These are phyloP conservation scores for Aspergillus sp. DNA, from an alignment of 2,329 filamentous ascomycete genomes.

Conservation along the genomic window DNA sequence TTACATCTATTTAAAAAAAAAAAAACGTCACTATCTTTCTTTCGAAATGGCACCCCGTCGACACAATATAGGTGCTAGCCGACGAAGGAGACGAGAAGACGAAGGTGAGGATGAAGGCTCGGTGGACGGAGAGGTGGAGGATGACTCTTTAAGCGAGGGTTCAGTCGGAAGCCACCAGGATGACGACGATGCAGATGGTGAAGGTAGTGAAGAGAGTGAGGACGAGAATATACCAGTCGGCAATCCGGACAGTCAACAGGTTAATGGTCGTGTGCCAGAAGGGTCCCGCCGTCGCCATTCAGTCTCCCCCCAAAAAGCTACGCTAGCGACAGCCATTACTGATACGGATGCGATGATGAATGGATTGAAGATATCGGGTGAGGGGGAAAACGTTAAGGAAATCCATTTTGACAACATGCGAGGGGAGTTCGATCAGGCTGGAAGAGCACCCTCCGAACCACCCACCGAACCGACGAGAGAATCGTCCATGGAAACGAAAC, in stretches of 20 bases:
- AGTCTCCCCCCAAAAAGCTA: constrained; percentile 30
- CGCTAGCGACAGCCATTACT: constrained; percentile 41
- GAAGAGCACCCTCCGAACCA: constrained; percentile 42
- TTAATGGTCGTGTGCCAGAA: constrained; percentile 30
- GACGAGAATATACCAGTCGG: constrained; percentile 42
- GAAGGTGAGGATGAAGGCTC: constrained; percentile 52
- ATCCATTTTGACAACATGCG: constrained; percentile 53
- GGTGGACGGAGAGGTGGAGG: constrained; percentile 52
- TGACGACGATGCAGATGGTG: constrained; percentile 60
- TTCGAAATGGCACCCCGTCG: constrained; percentile 44
- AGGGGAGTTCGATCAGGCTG: constrained; percentile 28
- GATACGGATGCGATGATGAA: constrained; percentile 65
- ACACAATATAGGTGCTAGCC: constrained; percentile 46
- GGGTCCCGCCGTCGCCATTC: constrained; percentile 37
- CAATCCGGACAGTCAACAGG: constrained; percentile 23
- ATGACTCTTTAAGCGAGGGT: constrained; percentile 64
- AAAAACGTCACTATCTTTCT: constrained; percentile 5
- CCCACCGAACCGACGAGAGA: constrained; percentile 48
- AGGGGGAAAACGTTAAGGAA: constrained; percentile 36
- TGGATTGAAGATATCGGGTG: constrained; percentile 52
- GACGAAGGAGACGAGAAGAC: constrained; percentile 47
- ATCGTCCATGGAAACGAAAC: constrained; percentile 66
- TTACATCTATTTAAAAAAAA: not conserved
- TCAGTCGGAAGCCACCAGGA: constrained; percentile 59
- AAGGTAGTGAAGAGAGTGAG: constrained; percentile 59